Percentiles rank a stretch among this genome's conserved stretches.
These are phyloP conservation scores for Stachybotrys echinatus DNA, from an alignment of 2,329 filamentous ascomycete species.

Conservation along the genomic window DNA sequence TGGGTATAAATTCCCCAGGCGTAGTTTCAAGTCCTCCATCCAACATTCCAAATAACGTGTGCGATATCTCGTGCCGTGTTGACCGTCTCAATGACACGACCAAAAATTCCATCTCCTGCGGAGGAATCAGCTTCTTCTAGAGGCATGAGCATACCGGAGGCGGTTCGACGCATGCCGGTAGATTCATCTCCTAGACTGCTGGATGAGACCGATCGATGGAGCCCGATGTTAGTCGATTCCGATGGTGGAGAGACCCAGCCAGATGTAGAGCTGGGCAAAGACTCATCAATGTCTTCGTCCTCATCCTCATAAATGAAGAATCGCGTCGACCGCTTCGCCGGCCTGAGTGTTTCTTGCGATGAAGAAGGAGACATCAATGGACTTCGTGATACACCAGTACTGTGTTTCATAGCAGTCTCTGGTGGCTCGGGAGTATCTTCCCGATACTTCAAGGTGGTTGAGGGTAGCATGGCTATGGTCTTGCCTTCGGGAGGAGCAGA, in stretches of 20 bases:
- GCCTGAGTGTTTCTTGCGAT: constrained; percentile 76
- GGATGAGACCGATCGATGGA: constrained; percentile 44
- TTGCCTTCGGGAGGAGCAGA: constrained; percentile 60
- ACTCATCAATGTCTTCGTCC: constrained; percentile 44
- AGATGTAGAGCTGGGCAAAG: constrained; percentile 17
- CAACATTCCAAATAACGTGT: constrained; percentile 68
- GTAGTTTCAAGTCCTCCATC: constrained; percentile 54
- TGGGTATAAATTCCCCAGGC: background rate
- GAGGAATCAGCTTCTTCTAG: constrained; percentile 67
- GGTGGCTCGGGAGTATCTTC: constrained; percentile 67
- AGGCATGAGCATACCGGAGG: constrained; percentile 89
- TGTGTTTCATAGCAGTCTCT: constrained; percentile 59
- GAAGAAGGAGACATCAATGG: constrained; percentile 64
- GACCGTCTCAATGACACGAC: constrained; percentile 75
- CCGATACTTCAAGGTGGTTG: constrained; percentile 81
- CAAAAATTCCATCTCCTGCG: constrained; percentile 61
- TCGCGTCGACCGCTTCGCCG: constrained; percentile 60
- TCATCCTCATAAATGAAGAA: constrained; percentile 58
- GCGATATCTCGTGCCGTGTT: constrained; percentile 67
- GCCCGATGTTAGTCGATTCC: constrained; percentile 17
- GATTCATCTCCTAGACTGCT: constrained; percentile 45
- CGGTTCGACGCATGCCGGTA: constrained; percentile 67
- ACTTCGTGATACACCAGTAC: constrained; percentile 38
- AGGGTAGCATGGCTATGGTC: constrained; percentile 82
- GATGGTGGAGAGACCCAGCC: constrained; percentile 25